phyloP scores from a whole-genome alignment of 1,139 yeast species.

The Arxiozyma bovina region DNA sequence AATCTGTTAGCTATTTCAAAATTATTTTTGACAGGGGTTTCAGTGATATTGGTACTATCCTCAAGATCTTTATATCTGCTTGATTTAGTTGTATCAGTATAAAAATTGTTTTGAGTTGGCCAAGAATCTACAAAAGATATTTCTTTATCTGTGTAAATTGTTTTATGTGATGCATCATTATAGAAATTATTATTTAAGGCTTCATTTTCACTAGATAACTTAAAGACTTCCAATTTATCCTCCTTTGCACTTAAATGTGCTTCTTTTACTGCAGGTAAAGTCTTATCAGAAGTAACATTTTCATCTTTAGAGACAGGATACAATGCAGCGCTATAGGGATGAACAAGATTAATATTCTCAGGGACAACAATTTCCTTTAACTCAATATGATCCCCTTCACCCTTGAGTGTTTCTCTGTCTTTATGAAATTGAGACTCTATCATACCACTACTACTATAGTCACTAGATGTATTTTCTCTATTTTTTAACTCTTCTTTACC shows the following conservation, averaged over 20 bases:
- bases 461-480: background rate
- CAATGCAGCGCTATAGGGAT: constrained; percentile 1
- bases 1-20: background rate
- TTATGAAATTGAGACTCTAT: background rate
- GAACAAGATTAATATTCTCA: constrained; percentile 8
- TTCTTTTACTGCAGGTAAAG: background rate
- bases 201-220: no score
- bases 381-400: constrained; percentile 15
- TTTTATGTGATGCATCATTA: background rate
- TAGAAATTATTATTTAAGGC: background rate
- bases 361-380: constrained; percentile 23
- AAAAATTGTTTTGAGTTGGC: no score
- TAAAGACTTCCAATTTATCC: background rate
- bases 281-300: background rate
- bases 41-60: background rate
- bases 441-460: background rate
- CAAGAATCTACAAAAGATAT: background rate
- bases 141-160: background rate
- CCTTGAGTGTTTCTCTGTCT: background rate
- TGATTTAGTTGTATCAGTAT: background rate
- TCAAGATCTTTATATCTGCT: background rate
- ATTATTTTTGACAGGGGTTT: background rate
- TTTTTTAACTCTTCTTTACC: background rate
- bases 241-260: background rate
- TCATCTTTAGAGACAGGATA: background rate